Evolutionary conservation across 1,284 basidiomycete species (phyloP).

Genomic region (Xanthoconium separans): DNA sequence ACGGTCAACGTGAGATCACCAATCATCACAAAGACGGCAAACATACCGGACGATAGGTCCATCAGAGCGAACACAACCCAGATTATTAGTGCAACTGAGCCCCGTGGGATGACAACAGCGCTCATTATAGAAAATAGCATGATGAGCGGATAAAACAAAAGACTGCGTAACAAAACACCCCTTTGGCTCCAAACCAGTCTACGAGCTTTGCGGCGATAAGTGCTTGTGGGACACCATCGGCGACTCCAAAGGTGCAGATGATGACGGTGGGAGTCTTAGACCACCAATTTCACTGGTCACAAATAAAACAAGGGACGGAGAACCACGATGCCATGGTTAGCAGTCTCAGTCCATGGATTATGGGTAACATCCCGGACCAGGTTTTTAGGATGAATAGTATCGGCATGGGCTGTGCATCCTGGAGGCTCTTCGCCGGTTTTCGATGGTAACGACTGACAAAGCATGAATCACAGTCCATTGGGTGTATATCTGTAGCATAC

Average conservation of each 20-base stretch:
- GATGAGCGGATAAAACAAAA: constrained; percentile 48
- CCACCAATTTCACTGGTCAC: constrained; percentile 51
- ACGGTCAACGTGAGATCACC: neutral
- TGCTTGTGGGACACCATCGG: constrained; percentile 59
- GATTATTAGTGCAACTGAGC: neutral
- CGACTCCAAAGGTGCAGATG: constrained; percentile 61
- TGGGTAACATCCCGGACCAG: constrained; percentile 54
- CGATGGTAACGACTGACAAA: constrained; percentile 20
- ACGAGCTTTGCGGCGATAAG: constrained; percentile 59
- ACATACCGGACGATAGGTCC: neutral
- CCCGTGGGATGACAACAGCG: constrained; percentile 17
- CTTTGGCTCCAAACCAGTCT: constrained; percentile 54
- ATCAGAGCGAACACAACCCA: neutral
- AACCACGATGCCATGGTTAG: constrained; percentile 59
- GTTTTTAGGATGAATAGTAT: constrained; percentile 36
- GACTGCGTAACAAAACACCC: constrained; percentile 52
- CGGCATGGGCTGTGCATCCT: constrained; percentile 30
- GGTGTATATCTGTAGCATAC: constrained; percentile 26
- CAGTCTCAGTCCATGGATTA: constrained; percentile 36
- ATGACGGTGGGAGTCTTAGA: constrained; percentile 58
- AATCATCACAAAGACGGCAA: neutral
- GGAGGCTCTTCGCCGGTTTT: neutral
- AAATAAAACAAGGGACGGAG: constrained; percentile 60
- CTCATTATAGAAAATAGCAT: constrained; percentile 57
- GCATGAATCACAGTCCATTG: neutral